A percentile compares a stretch with the other conserved stretches of the same genome.
phyloP scores from a whole-genome alignment of 225 moss, liverwort and hornwort species.

The Pseudoscleropodium purum region DNA sequence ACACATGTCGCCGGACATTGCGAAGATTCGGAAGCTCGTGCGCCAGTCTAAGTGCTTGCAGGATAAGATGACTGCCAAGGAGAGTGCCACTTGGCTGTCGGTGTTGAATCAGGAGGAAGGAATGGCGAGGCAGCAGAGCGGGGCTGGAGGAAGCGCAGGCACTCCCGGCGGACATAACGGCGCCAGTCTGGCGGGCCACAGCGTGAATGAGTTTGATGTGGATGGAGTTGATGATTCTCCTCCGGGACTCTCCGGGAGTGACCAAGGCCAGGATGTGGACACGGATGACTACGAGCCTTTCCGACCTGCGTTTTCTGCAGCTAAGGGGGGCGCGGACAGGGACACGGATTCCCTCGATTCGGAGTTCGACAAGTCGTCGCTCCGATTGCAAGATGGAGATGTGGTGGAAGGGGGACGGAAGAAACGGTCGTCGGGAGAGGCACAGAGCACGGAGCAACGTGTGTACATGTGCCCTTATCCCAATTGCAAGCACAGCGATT shows the following conservation, averaged over 20 bases:
- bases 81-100: constrained; percentile 93
- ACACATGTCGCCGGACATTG: constrained; percentile 92
- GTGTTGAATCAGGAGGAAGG: constrained; percentile 86
- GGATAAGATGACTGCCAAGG: constrained; percentile 99
- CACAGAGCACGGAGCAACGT: constrained; percentile 36
- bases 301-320: constrained; percentile 30
- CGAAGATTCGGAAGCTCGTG: constrained; percentile 91
- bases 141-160: constrained; percentile 27
- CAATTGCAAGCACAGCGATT: constrained; percentile 67
- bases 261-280: constrained; percentile 64
- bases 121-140: constrained; percentile 61
- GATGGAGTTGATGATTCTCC: constrained; percentile 65
- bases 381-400: constrained; percentile 60
- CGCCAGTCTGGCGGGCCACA: constrained; percentile 34
- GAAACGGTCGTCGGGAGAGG: constrained; percentile 46
- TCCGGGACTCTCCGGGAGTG: constrained; percentile 51
- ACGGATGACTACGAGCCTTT: constrained; percentile 77
- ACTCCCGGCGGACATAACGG: constrained; percentile 26
- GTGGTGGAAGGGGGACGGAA: constrained; percentile 37
- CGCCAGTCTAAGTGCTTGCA: constrained; percentile 94
- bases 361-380: constrained; percentile 46
- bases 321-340: constrained; percentile 20
- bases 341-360: constrained; percentile 61
- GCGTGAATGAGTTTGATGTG: constrained; percentile 82
- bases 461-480: constrained; percentile 60